Conservation (phyloP, 2,329 filamentous ascomycete species). For the Chaetomium sp. region DNA sequence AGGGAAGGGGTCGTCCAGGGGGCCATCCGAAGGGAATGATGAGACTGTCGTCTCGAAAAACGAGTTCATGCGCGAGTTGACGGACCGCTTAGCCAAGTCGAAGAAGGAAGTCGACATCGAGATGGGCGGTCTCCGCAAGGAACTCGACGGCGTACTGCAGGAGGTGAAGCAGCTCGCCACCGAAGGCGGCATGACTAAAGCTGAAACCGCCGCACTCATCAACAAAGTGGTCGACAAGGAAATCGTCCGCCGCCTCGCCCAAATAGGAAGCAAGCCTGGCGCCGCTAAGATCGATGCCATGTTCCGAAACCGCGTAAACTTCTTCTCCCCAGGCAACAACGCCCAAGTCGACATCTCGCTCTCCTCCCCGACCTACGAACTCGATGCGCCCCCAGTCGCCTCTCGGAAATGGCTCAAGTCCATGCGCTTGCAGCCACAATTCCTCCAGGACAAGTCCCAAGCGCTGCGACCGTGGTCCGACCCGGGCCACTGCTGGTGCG, state of each 20-base stretch:
- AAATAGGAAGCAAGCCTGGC: slow-evolving; percentile 51
- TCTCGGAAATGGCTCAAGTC: slow-evolving; percentile 36
- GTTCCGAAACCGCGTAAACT: slow-evolving; percentile 67
- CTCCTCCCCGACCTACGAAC: slow-evolving; percentile 62
- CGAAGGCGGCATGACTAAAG: slow-evolving; percentile 42
- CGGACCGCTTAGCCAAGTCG: slow-evolving; percentile 44
- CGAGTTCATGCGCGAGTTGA: slow-evolving; percentile 51
- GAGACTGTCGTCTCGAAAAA: slow-evolving; percentile 48
- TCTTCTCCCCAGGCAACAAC: slow-evolving; percentile 67
- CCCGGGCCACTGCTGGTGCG: slow-evolving; percentile 87
- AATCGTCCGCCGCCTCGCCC: slow-evolving; percentile 49
- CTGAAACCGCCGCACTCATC: slow-evolving; percentile 47
- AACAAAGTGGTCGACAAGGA: slow-evolving; percentile 47
- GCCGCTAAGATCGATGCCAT: slow-evolving; percentile 46
- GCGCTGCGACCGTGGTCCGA: slow-evolving; percentile 75
- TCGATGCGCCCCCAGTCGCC: slow-evolving; percentile 34
- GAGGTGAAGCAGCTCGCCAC: slow-evolving; percentile 33
- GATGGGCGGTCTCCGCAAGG: slow-evolving; percentile 41
- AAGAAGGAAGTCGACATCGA: slow-evolving; percentile 46
- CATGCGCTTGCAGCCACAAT: slow-evolving; percentile 16
- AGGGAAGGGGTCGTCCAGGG: neutral
- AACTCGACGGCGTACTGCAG: slow-evolving; percentile 36
- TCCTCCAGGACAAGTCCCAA: slow-evolving; percentile 45
- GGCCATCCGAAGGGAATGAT: slow-evolving; percentile 7
- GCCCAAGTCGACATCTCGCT: slow-evolving; percentile 62